phyloP scores from a whole-genome alignment of 1,284 basidiomycete genomes.

The Psilocybe mexicana region DNA sequence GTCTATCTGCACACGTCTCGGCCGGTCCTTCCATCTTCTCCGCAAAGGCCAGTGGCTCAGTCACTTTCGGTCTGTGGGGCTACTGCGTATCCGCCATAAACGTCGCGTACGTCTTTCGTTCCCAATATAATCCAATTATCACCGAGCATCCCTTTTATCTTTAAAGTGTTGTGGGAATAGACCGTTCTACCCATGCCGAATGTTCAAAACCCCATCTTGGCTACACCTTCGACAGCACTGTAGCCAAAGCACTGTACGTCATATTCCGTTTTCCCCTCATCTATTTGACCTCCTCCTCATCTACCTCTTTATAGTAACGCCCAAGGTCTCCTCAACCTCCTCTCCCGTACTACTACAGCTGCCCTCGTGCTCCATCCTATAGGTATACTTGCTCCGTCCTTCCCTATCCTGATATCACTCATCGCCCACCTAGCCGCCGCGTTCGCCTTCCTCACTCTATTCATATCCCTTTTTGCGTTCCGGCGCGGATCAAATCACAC shows the following conservation, averaged over 20 bases:
- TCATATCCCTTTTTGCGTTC: slow-evolving; percentile 49
- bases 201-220: slow-evolving; percentile 52
- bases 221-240: slow-evolving; percentile 49
- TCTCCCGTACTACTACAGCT: slow-evolving; percentile 38
- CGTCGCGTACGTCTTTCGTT: slow-evolving; percentile 40
- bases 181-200: slow-evolving; percentile 34
- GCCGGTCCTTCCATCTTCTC: slow-evolving; percentile 31
- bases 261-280: slow-evolving; percentile 13
- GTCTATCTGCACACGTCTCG: slow-evolving; percentile 39
- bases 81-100: slow-evolving; percentile 53
- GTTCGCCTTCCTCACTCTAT: slow-evolving; percentile 51
- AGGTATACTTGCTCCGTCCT: slow-evolving; percentile 33
- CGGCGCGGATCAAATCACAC: slow-evolving; percentile 38
- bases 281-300: slow-evolving; percentile 12
- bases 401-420: slow-evolving; percentile 12
- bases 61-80: slow-evolving; percentile 60
- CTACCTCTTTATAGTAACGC: slow-evolving; percentile 28
- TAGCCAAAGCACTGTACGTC: slow-evolving; percentile 47
- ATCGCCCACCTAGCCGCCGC: slow-evolving; percentile 42
- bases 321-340: slow-evolving; percentile 37
- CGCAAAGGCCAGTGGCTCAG: slow-evolving; percentile 37
- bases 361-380: slow-evolving; percentile 44
- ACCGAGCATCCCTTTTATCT: background rate
- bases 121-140: background rate
- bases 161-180: slow-evolving; percentile 41